phyloP scores from a whole-genome alignment of 2,329 filamentous ascomycete genomes.

The Aureobasidium sp. region DNA sequence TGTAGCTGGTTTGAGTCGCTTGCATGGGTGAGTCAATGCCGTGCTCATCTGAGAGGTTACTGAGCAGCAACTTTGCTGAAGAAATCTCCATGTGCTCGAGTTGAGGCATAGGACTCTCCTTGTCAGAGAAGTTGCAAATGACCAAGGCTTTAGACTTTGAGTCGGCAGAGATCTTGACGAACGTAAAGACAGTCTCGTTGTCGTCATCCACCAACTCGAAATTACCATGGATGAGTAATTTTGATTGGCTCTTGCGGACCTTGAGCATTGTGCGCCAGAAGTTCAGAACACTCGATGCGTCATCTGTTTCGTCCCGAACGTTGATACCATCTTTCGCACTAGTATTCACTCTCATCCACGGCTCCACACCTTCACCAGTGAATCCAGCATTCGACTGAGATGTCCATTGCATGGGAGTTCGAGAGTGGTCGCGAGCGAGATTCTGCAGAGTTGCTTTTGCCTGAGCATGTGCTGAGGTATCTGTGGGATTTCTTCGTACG shows the following conservation, averaged over 20 bases:
- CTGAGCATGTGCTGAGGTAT: constrained; percentile 32
- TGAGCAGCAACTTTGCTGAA: not conserved
- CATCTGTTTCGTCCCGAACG: constrained; percentile 46
- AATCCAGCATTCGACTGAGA: constrained; percentile 56
- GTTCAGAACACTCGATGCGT: constrained; percentile 47
- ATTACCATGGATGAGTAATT: constrained; percentile 34
- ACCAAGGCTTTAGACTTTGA: not conserved
- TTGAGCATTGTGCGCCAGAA: constrained; percentile 56
- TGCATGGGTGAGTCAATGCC: not conserved
- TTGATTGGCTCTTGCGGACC: constrained; percentile 50
- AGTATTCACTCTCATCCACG: constrained; percentile 67
- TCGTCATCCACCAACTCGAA: not conserved
- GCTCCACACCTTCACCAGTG: constrained; percentile 44
- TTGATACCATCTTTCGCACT: constrained; percentile 53
- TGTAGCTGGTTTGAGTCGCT: not conserved
- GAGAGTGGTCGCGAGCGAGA: constrained; percentile 61
- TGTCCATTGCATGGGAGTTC: constrained; percentile 68
- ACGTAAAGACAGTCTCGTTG: not conserved
- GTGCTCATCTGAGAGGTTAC: not conserved
- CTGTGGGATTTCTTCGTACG: constrained; percentile 27
- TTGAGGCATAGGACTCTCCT: not conserved
- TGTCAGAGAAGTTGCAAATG: not conserved
- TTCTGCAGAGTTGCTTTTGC: constrained; percentile 48
- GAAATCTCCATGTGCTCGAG: constrained; percentile 36
- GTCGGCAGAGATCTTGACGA: not conserved